Percentiles rank a stretch among this genome's conserved stretches.
Conservation (phyloP, 768 basidiomycete genomes). For the Lactifluus hygrophoroides region DNA sequence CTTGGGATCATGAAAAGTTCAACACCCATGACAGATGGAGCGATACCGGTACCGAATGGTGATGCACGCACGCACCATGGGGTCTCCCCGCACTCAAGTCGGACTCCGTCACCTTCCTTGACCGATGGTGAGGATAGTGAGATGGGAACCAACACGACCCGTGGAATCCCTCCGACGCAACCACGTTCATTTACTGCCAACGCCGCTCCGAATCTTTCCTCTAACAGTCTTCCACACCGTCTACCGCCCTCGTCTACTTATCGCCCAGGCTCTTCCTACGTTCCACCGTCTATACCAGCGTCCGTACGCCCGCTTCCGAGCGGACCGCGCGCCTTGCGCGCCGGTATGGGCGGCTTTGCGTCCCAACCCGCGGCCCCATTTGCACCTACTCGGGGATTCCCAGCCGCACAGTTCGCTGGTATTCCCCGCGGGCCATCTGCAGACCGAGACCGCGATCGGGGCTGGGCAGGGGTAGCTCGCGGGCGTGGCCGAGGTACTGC, state of each 20-base stretch:
- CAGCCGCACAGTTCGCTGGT: conserved; percentile 7
- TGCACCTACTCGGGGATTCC: neutral
- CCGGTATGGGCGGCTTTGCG: conserved; percentile 6
- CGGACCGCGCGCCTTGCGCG: conserved; percentile 19
- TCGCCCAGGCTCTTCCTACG: conserved; percentile 12
- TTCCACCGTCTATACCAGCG: conserved; percentile 11
- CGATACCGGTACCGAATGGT: neutral
- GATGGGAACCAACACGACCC: neutral
- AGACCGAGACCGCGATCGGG: conserved; percentile 18
- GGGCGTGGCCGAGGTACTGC: conserved; percentile 15
- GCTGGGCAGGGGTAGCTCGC: conserved; percentile 9
- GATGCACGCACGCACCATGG: neutral
- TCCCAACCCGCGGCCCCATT: neutral
- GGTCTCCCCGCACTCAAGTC: conserved; percentile 1
- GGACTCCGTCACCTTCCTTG: conserved; percentile 8
- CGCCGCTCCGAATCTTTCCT: neutral
- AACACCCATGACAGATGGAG: neutral
- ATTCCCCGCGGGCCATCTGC: conserved; percentile 19
- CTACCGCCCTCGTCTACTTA: conserved; percentile 17
- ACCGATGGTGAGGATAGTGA: conserved; percentile 18
- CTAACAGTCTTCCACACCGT: conserved; percentile 6
- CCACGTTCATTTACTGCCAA: conserved; percentile 15
- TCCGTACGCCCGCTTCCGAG: conserved; percentile 19
- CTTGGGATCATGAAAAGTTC: neutral
- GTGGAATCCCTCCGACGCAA: conserved; percentile 13